These are phyloP conservation scores for Candida nitratophila DNA, from an alignment of 805 yeast species.

Conservation along the genomic window DNA sequence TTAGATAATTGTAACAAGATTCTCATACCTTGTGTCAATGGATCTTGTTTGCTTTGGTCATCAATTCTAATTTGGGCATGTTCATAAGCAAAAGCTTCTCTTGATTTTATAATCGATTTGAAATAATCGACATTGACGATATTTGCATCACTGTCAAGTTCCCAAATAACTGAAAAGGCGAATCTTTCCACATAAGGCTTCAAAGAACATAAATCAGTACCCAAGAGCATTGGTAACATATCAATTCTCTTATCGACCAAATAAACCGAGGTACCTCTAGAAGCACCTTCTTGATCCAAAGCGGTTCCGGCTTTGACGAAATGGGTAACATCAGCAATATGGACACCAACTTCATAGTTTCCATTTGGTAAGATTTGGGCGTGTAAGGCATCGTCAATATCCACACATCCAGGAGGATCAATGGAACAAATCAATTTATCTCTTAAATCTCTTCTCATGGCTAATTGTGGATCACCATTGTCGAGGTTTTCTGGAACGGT, in stretches of 20 bases:
- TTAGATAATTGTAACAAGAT: slow-evolving; percentile 73
- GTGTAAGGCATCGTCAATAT: slow-evolving; percentile 96
- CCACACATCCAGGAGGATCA: slow-evolving; percentile 98
- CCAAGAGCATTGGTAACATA: slow-evolving; percentile 92
- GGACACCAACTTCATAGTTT: slow-evolving; percentile 95
- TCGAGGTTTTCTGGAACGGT: slow-evolving; percentile 63
- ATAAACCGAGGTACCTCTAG: slow-evolving; percentile 96
- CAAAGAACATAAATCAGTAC: slow-evolving; percentile 93
- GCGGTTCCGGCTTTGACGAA: slow-evolving; percentile 92
- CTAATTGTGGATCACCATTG: slow-evolving; percentile 45
- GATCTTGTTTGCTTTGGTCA: slow-evolving; percentile 68
- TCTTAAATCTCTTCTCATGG: slow-evolving; percentile 76
- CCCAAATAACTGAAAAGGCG: slow-evolving; percentile 96
- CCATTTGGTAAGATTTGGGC: slow-evolving; percentile 84
- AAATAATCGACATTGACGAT: slow-evolving; percentile 73
- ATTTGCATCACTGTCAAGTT: slow-evolving; percentile 77
- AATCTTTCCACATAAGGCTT: slow-evolving; percentile 93
- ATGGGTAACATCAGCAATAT: slow-evolving; percentile 97
- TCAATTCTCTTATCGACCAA: slow-evolving; percentile 97
- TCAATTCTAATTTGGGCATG: slow-evolving; percentile 90
- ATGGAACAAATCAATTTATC: slow-evolving; percentile 89
- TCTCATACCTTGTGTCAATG: slow-evolving; percentile 84
- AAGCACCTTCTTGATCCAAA: slow-evolving; percentile 91
- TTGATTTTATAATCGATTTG: slow-evolving; percentile 83
- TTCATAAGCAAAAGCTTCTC: slow-evolving; percentile 93